Evolutionary conservation across 768 basidiomycete genomes (phyloP), one percentile per base, ranked within the genome.

Genomic region (Boletus barrowsii): DNA sequence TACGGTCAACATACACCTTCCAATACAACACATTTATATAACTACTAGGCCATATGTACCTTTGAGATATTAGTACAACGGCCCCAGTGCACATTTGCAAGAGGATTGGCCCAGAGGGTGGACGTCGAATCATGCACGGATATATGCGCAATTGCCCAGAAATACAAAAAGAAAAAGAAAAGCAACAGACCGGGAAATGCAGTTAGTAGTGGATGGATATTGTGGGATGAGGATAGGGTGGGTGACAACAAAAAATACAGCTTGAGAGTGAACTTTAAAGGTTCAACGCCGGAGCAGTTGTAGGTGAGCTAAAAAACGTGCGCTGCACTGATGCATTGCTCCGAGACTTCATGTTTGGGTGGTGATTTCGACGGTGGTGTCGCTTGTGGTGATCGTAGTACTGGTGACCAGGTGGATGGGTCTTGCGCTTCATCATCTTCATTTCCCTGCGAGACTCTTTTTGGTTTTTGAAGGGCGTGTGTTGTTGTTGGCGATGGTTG

Each of bases 381-480:
- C 75, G 76, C 41, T 79, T 76, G 47, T 73, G 75, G 47, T 76
- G 75, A 44, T 78, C 73, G n/a, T 75, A 68, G 43, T 70, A 69
- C 37, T 69, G 66, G 43, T 62, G 49, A 26, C 46, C 63, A 52
- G 80, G 66, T 60, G 73, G 75, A 65, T 74, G 76, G 70, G 73
- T 77, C 74, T 85, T 80, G 59, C 82, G 78, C 70, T 86, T 84
- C 65, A 80, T 72, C 69, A 80, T 74, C 73, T 85, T 87, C 65
- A 81, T 82, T 73, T 90, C 87, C 63, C 81, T 75, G 60, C 82
- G 76, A 57, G 79, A 71, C 71, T 89, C 87, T 67, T 84, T 86
- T 55, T 82, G 77, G 44, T 64, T 80, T 72, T 86, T 86, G 56
- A 75, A 72, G 11, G 74, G 66, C 33, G 74, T 66, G 11, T 66